phyloP scores from a whole-genome alignment of 129 eudicot species.

The Arctium minus region DNA sequence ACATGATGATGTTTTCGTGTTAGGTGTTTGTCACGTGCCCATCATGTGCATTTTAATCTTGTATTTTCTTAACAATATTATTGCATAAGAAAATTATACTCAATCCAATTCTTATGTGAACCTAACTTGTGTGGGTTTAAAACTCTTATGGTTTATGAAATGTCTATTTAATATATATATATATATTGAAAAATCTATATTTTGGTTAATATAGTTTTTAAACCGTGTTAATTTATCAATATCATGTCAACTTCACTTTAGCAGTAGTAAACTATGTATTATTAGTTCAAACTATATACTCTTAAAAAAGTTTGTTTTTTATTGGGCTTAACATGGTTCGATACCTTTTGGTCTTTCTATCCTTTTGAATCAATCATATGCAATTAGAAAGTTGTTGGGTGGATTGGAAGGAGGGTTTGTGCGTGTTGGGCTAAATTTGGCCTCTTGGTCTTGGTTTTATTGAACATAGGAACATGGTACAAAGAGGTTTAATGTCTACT shows the following conservation, averaged over 20 bases:
- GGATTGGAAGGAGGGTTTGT: neutral
- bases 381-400: neutral
- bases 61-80: neutral
- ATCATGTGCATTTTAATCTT: constrained; percentile 6
- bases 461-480: neutral
- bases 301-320: neutral
- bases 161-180: too few species aligned
- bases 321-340: neutral
- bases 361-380: neutral
- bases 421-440: neutral
- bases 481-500: neutral
- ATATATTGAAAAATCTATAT: too few species aligned
- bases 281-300: neutral
- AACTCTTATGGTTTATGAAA: neutral
- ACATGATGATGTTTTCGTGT: constrained; percentile 19
- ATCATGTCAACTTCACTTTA: too few species aligned
- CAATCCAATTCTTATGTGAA: neutral
- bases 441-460: neutral
- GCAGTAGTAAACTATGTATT: too few species aligned
- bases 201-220: too few species aligned
- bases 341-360: neutral
- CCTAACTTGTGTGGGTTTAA: neutral
- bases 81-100: neutral
- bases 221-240: neutral
- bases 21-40: constrained; percentile 12